Evolutionary conservation across 768 basidiomycete species (phyloP).

Genomic region (Psilocybe cubensis): DNA sequence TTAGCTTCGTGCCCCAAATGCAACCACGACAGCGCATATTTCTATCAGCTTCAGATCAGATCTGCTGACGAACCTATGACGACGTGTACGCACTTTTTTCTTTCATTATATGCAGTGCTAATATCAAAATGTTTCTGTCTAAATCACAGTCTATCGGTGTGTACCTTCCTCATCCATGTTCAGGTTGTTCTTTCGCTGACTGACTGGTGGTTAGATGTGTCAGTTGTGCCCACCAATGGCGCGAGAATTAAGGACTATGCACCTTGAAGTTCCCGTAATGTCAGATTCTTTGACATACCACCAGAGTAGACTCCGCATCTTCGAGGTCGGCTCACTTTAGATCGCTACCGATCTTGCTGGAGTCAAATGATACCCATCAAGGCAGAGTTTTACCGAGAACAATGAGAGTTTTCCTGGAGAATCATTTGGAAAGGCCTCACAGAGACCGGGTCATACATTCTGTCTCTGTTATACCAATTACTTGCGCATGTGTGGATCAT

Average conservation of each 20-base stretch:
- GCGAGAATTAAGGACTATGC: constrained; percentile 52
- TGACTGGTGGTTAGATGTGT: constrained; percentile 49
- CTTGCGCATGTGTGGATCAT: too few species aligned
- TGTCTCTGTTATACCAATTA: too few species aligned
- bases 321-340: too few species aligned
- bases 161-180: constrained; percentile 16
- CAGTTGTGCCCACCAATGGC: constrained; percentile 67
- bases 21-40: constrained; percentile 86
- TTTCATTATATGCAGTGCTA: background rate
- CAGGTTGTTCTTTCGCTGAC: background rate
- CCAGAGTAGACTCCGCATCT: too few species aligned
- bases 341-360: too few species aligned
- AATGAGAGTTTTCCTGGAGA: too few species aligned
- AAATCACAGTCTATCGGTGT: constrained; percentile 65
- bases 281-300: too few species aligned
- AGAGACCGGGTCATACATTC: too few species aligned
- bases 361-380: too few species aligned
- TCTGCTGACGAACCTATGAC: constrained; percentile 95
- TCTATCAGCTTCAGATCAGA: constrained; percentile 94
- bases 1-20: constrained; percentile 74
- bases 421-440: too few species aligned
- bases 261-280: background rate
- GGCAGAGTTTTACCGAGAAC: too few species aligned
- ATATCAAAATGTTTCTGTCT: background rate
- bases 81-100: constrained; percentile 43